Conservation (phyloP, 1,284 basidiomycete species). For the Porphyrellus sp. region DNA sequence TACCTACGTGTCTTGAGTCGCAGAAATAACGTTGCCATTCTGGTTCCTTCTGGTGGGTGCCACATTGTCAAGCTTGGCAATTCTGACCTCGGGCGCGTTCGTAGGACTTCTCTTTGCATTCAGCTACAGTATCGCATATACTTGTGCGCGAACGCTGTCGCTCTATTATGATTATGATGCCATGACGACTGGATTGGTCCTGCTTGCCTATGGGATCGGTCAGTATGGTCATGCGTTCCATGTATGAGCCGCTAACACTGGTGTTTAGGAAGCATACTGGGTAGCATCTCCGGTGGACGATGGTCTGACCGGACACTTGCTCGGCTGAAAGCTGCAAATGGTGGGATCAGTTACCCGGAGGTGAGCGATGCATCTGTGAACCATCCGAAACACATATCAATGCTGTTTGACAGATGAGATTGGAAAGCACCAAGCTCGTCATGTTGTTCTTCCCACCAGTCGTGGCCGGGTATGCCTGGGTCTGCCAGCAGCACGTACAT, state of each 20-base stretch:
- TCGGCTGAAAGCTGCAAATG: slow-evolving; percentile 57
- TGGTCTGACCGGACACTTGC: slow-evolving; percentile 70
- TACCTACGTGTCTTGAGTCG: slow-evolving; percentile 14
- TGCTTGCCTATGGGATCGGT: slow-evolving; percentile 75
- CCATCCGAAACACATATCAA: not conserved
- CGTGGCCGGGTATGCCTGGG: slow-evolving; percentile 76
- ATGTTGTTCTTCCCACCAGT: slow-evolving; percentile 55
- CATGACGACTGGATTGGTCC: slow-evolving; percentile 73
- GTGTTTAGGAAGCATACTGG: slow-evolving; percentile 55
- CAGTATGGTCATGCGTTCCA: slow-evolving; percentile 9
- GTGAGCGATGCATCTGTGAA: slow-evolving; percentile 35
- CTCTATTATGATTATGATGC: slow-evolving; percentile 68
- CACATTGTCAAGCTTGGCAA: slow-evolving; percentile 20
- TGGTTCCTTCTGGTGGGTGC: slow-evolving; percentile 23
- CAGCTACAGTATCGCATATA: slow-evolving; percentile 68
- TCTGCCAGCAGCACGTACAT: slow-evolving; percentile 61
- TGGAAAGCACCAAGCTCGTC: slow-evolving; percentile 61
- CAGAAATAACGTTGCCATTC: slow-evolving; percentile 20
- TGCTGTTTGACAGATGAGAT: slow-evolving; percentile 57
- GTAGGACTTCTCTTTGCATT: slow-evolving; percentile 68
- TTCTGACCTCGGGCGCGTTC: slow-evolving; percentile 57
- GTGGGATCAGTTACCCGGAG: slow-evolving; percentile 65
- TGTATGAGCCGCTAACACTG: not conserved
- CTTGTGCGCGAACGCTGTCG: slow-evolving; percentile 66
- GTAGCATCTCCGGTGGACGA: slow-evolving; percentile 73